Percentiles rank a stretch among this genome's conserved stretches.
Conservation (phyloP, 2,329 filamentous ascomycete genomes). For the Lecanicillium sp. region DNA sequence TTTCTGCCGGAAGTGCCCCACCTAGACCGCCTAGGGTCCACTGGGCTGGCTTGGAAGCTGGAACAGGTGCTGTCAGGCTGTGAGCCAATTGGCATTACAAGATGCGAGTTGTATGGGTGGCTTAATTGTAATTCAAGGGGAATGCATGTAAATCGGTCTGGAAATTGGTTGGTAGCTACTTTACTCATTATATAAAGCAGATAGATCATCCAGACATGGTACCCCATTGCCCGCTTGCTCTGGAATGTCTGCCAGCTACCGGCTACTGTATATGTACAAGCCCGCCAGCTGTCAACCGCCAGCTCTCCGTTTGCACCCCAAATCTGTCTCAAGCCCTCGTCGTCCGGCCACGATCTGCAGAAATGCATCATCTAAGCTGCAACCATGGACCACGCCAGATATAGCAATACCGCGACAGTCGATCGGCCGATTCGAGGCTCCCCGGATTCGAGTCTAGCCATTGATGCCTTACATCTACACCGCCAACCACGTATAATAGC, state of each 20-base stretch:
- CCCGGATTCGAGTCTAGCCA: not conserved
- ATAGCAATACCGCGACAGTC: not conserved
- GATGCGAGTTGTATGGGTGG: too few relatives aligned
- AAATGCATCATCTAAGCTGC: not conserved
- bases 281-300: not conserved
- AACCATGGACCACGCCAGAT: not conserved
- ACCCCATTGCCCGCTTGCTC: too few relatives aligned
- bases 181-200: not conserved
- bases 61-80: too few relatives aligned
- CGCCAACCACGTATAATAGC: not conserved
- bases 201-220: not conserved
- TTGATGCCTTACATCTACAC: not conserved
- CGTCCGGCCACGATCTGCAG: not conserved
- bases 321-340: not conserved
- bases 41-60: not conserved
- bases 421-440: not conserved
- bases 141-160: too few relatives aligned
- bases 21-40: conserved; percentile 7
- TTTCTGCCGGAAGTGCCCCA: conserved; percentile 20
- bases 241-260: not conserved
- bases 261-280: too few relatives aligned
- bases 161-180: not conserved
- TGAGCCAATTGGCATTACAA: too few relatives aligned
- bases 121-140: too few relatives aligned
- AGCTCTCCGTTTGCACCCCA: not conserved